Evolutionary conservation across 805 yeast species (phyloP).

Genomic region (Jamesozyma hellenica): DNA sequence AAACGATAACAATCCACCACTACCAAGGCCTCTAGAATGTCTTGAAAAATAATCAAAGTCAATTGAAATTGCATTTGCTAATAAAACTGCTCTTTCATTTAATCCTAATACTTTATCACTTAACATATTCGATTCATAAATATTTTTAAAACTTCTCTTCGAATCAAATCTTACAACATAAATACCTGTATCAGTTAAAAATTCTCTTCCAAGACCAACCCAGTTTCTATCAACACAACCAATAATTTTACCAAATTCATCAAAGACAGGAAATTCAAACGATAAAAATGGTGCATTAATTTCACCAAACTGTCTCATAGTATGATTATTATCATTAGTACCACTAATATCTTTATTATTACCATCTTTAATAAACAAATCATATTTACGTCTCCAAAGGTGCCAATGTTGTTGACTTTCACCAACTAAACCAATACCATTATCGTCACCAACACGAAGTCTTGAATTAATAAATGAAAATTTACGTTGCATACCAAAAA

Average conservation of each 20-base stretch:
- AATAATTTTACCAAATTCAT: slow-evolving; percentile 47
- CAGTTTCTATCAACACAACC: slow-evolving; percentile 86
- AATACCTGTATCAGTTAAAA: slow-evolving; percentile 91
- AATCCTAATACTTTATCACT: slow-evolving; percentile 42
- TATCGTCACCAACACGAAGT: slow-evolving; percentile 43
- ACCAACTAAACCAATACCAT: slow-evolving; percentile 41
- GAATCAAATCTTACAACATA: slow-evolving; percentile 75
- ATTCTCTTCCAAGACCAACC: slow-evolving; percentile 89
- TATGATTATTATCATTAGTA: slow-evolving; percentile 26
- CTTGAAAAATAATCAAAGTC: slow-evolving; percentile 97
- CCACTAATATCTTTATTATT: slow-evolving; percentile 30
- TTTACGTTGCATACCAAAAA: slow-evolving; percentile 66
- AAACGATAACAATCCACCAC: slow-evolving; percentile 32
- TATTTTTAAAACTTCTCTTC: slow-evolving; percentile 51
- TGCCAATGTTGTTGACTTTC: slow-evolving; percentile 93
- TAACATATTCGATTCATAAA: slow-evolving; percentile 35
- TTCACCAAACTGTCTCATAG: slow-evolving; percentile 57
- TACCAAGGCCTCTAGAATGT: slow-evolving; percentile 56
- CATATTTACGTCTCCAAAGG: slow-evolving; percentile 82
- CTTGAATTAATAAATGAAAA: slow-evolving; percentile 85
- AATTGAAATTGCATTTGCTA: slow-evolving; percentile 82
- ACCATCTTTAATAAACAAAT: slow-evolving; percentile 40
- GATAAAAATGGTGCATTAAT: slow-evolving; percentile 82
- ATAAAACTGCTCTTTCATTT: slow-evolving; percentile 75
- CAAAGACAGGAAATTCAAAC: slow-evolving; percentile 71